Evolutionary conservation across 2,329 filamentous ascomycete genomes (phyloP), one percentile per base, ranked within the genome.

Genomic region (Magnaporthiopsis incrustans): DNA sequence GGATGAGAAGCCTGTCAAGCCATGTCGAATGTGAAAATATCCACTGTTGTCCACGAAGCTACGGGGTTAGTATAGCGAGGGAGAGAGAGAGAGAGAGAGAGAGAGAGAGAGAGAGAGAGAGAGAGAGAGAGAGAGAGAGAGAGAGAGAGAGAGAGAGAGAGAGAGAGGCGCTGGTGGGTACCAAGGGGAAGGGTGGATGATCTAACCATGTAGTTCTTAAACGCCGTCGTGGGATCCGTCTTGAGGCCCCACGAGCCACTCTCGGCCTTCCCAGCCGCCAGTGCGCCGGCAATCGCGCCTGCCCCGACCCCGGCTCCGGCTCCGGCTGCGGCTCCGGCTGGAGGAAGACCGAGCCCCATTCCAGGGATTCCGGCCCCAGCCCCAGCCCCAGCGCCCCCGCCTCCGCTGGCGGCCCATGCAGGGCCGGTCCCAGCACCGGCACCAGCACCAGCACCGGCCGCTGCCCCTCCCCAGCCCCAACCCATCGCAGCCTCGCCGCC

Each of bases 11-110:
- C 35, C 79, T 77, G 67, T 86, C 83, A 76, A 78, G 81, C 71
- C 75, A 77, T 63, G 77, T 81, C 22, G 82, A 83, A 74, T 84
- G 85, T 8, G 74, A 72, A 66, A 85, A 86, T 59, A 85, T 77
- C n/a, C 70, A 67, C 72, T 73, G 38, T 12, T 33, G 60, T 8
- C 6, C 15, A 57, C 18, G 22, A 18, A 7, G 12, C 14, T 35
- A 27, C 38, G 10, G 10, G 11, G 26, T 7, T 1, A 61, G 7
- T 3, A 53, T 2, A 22, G 33, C 35, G 11, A 60, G 33, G 26
- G 56, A 6, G n/a, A 4, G 30, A 30, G 30, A 30, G 30, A 30
- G 30, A 30, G 7, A 4, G 30, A 53, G 30, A 30, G 30, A 30
- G 30, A 30, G 7, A 4, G 30, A 53, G 11, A 60, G 33, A 18